phyloP scores from a whole-genome alignment of 306 rosid species.

The Rubus parviflorus region DNA sequence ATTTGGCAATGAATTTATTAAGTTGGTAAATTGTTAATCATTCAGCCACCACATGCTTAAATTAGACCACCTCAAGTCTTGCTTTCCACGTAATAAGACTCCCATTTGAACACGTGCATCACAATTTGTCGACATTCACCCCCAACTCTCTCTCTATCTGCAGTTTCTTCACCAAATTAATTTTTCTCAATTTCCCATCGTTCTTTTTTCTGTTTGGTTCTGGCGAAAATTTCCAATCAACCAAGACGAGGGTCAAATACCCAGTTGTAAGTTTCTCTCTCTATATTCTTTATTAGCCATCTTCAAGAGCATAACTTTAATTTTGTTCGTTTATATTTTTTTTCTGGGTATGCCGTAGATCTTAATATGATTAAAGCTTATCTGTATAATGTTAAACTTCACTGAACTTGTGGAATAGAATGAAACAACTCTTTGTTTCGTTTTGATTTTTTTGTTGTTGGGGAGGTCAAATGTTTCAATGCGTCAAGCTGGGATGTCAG shows the following conservation, averaged over 20 bases:
- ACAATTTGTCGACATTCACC: constrained; percentile 27
- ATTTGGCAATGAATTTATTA: no score
- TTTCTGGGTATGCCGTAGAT: constrained; percentile 39
- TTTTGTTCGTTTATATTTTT: neutral
- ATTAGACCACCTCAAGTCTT: constrained; percentile 14
- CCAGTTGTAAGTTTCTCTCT: constrained; percentile 18
- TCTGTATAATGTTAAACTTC: constrained; percentile 6
- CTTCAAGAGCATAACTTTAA: constrained; percentile 9
- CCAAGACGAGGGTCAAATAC: constrained; percentile 19
- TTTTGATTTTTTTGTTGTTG: constrained; percentile 4
- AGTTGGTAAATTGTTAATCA: no score
- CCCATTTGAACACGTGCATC: constrained; percentile 29
- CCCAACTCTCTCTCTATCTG: neutral
- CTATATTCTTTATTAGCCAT: neutral
- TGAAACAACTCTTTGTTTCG: neutral
- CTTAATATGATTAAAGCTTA: constrained; percentile 28
- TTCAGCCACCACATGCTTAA: neutral
- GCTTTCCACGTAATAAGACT: constrained; percentile 19
- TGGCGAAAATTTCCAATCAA: constrained; percentile 17
- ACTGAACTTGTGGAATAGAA: neutral
- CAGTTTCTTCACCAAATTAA: neutral
- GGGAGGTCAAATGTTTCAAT: constrained; percentile 4
- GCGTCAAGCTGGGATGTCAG: constrained; percentile 3
- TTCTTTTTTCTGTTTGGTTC: constrained; percentile 19
- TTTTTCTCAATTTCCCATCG: neutral